Base-by-base conservation (phyloP, 768 basidiomycete species). In the Termitomyces heimii region DNA sequence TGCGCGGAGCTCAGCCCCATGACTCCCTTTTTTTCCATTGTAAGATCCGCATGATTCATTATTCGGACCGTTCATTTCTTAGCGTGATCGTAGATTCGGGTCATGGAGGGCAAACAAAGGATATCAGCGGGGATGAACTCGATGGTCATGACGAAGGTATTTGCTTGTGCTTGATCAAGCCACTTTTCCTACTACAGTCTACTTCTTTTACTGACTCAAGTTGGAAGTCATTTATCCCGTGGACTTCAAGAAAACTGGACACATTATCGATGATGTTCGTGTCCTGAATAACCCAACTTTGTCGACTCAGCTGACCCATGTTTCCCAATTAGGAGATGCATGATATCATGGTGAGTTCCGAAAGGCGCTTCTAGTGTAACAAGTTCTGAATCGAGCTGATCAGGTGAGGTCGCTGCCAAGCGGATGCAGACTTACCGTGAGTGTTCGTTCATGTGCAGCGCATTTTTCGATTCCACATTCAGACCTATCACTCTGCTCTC, bases 31-130 rank as follows among this genome's bases (percentile, higher is more conserved):
- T 91, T 67, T 85, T 92, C 63, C 90, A 92, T 61, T 92, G 85
- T 80, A 67, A 54, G 78, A 66, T 40, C 28, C 20, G 42, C 18
- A 24, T 22, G 20, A 13, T 28, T 18, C 29, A 14, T 44, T 31
- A 18, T 34, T 7, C 51, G 35, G 4, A 5, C 48, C 62, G 12
- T 29, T 44, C 12, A 53, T 47, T 31, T 40, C n/a, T 20, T 47
- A 10, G 12, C 20, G 26, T 42, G 14, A 8, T 35, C 7, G 6
- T 7, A 90, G 89, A 92, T 71, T 96, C 94, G 1, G 96, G 95
- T 0, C 95, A 98, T 64, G 96, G 97, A n/a, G 96, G 94, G 10
- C 94, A 95, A 66, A 85, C 87, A 3, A 77, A 76, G 53, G 94
- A 97, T 70, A 59, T 72, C 1, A 80, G 91, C 62, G 90, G 89